Evolutionary conservation across 2,329 filamentous ascomycete genomes (phyloP).

Genomic region (Diaporthe australafricana): DNA sequence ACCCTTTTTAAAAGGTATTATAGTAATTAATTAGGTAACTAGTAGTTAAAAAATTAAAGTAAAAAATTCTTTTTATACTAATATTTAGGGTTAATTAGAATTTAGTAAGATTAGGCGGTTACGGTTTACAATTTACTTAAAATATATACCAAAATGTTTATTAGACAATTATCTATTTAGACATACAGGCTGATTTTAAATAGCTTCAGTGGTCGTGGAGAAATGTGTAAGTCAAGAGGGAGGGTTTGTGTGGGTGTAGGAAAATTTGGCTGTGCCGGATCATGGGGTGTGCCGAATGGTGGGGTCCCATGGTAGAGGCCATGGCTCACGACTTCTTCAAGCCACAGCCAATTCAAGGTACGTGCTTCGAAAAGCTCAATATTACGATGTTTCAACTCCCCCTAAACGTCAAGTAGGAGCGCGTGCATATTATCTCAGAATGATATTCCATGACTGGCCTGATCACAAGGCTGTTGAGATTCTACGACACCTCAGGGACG

Average conservation of each 20-base stretch:
- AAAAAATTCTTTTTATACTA: background rate
- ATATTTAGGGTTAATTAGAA: background rate
- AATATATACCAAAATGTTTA: background rate
- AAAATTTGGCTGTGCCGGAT: too few relatives aligned
- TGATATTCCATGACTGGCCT: background rate
- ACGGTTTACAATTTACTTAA: background rate
- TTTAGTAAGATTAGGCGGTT: background rate
- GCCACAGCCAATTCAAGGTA: constrained; percentile 5
- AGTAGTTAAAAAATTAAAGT: background rate
- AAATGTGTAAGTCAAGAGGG: background rate
- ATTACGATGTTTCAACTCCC: background rate
- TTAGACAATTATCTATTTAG: background rate
- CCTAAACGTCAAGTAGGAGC: background rate
- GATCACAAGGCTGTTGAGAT: constrained; percentile 5
- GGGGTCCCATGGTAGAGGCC: too few relatives aligned
- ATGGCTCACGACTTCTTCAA: constrained; percentile 9
- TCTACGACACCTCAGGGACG: background rate
- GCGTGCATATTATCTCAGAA: constrained; percentile 1
- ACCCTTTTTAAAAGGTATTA: background rate
- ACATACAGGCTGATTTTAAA: background rate
- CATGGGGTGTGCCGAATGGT: too few relatives aligned
- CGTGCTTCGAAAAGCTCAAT: background rate
- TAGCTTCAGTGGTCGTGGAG: background rate
- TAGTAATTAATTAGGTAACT: background rate
- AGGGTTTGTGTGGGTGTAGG: background rate